Percentiles rank a stretch among this genome's conserved stretches.
phyloP scores from a whole-genome alignment of 2,329 filamentous ascomycete species.

The Emmonsia crescens region DNA sequence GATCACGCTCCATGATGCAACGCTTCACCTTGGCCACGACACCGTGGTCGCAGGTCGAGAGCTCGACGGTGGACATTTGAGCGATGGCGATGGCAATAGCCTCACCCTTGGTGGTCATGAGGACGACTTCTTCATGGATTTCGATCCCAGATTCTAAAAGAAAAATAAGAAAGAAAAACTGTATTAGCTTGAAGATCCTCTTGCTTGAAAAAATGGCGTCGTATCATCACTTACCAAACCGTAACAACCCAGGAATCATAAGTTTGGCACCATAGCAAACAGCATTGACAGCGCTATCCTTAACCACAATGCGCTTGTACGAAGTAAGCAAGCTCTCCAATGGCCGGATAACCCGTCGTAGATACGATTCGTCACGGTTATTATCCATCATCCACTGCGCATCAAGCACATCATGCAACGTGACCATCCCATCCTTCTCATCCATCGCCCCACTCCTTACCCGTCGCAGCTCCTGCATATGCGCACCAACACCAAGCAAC shows the following conservation, averaged over 20 bases:
- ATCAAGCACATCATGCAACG: conserved; percentile 88
- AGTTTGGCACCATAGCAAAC: conserved; percentile 98
- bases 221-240: conserved; percentile 56
- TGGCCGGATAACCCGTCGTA: conserved; percentile 82
- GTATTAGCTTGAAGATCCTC: neutral
- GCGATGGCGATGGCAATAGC: conserved; percentile 93
- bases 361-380: conserved; percentile 83
- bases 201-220: neutral
- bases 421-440: conserved; percentile 79
- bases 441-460: conserved; percentile 92
- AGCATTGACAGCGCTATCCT: conserved; percentile 92
- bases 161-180: conserved; percentile 10
- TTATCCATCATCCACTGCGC: conserved; percentile 96
- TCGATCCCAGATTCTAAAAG: conserved; percentile 72
- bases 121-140: conserved; percentile 87
- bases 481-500: conserved; percentile 70
- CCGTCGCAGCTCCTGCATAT: conserved; percentile 96
- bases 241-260: conserved; percentile 91
- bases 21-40: conserved; percentile 98
- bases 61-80: conserved; percentile 95
- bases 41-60: conserved; percentile 93
- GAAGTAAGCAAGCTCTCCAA: conserved; percentile 83
- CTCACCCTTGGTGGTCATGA: conserved; percentile 99
- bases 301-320: conserved; percentile 96
- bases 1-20: conserved; percentile 98